These are phyloP conservation scores for Fusarium staphyleae DNA, from an alignment of 2,329 filamentous ascomycete genomes.

Conservation along the genomic window DNA sequence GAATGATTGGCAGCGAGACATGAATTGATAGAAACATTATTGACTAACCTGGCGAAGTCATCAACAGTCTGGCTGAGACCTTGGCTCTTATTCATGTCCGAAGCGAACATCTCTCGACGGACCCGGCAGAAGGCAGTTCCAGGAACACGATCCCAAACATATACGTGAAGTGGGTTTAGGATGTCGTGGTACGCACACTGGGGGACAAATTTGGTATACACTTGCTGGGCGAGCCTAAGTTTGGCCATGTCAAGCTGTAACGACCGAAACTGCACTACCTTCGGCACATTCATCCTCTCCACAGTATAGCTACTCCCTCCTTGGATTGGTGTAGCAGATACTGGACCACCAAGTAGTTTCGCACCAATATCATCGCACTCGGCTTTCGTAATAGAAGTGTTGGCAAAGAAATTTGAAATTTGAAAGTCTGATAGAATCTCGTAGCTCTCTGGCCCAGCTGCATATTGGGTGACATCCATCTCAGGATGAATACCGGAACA, in stretches of 20 bases:
- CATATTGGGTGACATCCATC: slow-evolving; percentile 14
- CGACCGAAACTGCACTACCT: slow-evolving; percentile 33
- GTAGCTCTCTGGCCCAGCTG: slow-evolving; percentile 8
- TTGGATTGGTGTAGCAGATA: slow-evolving; percentile 28
- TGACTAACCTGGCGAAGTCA: slow-evolving; percentile 23
- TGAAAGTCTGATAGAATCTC: slow-evolving; percentile 13
- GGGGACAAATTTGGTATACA: slow-evolving; percentile 24
- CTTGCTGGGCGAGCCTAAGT: slow-evolving; percentile 15
- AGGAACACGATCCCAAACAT: slow-evolving; percentile 19
- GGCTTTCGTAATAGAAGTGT: slow-evolving; percentile 6
- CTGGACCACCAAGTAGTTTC: slow-evolving; percentile 7
- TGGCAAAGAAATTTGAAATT: slow-evolving; percentile 19
- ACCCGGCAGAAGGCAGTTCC: slow-evolving; percentile 24
- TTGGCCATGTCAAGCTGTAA: slow-evolving; percentile 13
- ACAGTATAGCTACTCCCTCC: slow-evolving; percentile 34
- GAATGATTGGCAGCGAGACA: not conserved
- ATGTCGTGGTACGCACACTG: slow-evolving; percentile 3
- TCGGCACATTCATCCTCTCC: not conserved
- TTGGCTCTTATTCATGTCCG: slow-evolving; percentile 4
- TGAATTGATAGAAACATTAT: not conserved
- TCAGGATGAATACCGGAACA: no score
- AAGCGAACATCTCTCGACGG: slow-evolving; percentile 6
- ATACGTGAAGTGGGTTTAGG: slow-evolving; percentile 17
- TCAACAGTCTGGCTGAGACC: slow-evolving; percentile 14
- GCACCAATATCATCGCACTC: slow-evolving; percentile 22